phyloP scores from a whole-genome alignment of 257 asterid genomes.

The Ballota nigra region DNA sequence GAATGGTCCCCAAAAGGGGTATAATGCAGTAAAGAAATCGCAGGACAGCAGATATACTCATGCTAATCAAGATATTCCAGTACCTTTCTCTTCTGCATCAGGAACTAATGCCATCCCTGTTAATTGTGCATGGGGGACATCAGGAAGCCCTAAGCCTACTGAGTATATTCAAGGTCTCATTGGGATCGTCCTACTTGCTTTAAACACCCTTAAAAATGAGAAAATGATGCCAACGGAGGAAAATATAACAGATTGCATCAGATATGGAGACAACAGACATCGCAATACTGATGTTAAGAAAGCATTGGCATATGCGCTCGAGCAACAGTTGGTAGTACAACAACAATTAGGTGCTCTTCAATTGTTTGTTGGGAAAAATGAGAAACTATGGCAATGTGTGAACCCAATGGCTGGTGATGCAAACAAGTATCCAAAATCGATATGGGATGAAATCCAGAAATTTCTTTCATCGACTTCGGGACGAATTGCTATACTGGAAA shows the following conservation, averaged over 20 bases:
- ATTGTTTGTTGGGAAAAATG: slow-evolving; percentile 73
- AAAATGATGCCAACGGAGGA: slow-evolving; percentile 83
- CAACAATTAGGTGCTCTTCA: slow-evolving; percentile 57
- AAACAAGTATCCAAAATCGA: slow-evolving; percentile 46
- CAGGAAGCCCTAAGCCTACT: slow-evolving; percentile 70
- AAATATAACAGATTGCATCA: slow-evolving; percentile 73
- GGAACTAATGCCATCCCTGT: slow-evolving; percentile 35
- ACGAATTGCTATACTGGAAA: slow-evolving; percentile 58
- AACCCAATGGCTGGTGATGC: slow-evolving; percentile 59
- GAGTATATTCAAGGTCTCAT: slow-evolving; percentile 72
- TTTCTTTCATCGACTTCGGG: slow-evolving; percentile 76
- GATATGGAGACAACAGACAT: slow-evolving; percentile 64
- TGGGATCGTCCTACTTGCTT: slow-evolving; percentile 74
- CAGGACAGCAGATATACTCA: slow-evolving; percentile 40
- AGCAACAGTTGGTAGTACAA: slow-evolving; percentile 74
- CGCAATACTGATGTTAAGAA: slow-evolving; percentile 78
- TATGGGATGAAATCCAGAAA: slow-evolving; percentile 79
- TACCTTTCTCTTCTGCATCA: slow-evolving; percentile 38
- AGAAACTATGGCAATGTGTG: slow-evolving; percentile 79
- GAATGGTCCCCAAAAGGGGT: slow-evolving; percentile 47
- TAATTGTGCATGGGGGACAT: slow-evolving; percentile 61
- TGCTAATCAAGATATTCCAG: slow-evolving; percentile 46
- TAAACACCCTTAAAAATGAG: slow-evolving; percentile 78
- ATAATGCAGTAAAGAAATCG: slow-evolving; percentile 40
- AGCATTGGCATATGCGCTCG: slow-evolving; percentile 76